phyloP scores from a whole-genome alignment of 306 rosid genomes.

The Prunus padus region DNA sequence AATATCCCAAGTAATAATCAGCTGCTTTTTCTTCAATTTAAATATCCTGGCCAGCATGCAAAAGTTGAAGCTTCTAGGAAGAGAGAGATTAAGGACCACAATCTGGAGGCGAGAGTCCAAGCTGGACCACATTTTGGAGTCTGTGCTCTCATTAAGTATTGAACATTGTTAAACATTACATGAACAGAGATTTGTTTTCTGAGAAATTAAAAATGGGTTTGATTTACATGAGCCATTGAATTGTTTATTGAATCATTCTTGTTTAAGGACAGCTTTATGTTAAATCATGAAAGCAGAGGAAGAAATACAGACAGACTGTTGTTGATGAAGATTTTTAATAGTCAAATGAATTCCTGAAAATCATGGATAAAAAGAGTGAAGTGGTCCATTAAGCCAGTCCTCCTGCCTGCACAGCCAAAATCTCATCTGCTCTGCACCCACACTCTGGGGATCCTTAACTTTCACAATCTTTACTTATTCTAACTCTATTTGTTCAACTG shows the following conservation, averaged over 20 bases:
- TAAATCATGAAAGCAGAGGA: slow-evolving; percentile 18
- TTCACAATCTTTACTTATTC: slow-evolving; percentile 37
- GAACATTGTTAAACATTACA: not conserved
- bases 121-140: slow-evolving; percentile 18
- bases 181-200: not conserved
- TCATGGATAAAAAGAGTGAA: slow-evolving; percentile 13
- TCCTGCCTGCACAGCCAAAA: slow-evolving; percentile 15
- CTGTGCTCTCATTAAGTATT: not conserved
- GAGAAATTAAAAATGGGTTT: slow-evolving; percentile 6
- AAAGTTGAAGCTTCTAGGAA: slow-evolving; percentile 12
- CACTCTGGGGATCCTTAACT: slow-evolving; percentile 30
- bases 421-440: slow-evolving; percentile 17
- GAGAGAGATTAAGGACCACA: slow-evolving; percentile 33
- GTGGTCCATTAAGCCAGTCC: slow-evolving; percentile 27
- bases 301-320: not conserved
- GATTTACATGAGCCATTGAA: not conserved
- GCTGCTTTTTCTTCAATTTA: not conserved
- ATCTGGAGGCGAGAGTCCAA: slow-evolving; percentile 20
- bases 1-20: not conserved
- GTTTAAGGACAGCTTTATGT: not conserved
- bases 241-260: not conserved
- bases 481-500: not conserved
- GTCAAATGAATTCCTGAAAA: slow-evolving; percentile 20
- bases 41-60: not conserved
- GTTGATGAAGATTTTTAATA: not conserved